These are phyloP conservation scores for Escovopsis sp. DNA, from an alignment of 2,329 filamentous ascomycete genomes.

Conservation along the genomic window DNA sequence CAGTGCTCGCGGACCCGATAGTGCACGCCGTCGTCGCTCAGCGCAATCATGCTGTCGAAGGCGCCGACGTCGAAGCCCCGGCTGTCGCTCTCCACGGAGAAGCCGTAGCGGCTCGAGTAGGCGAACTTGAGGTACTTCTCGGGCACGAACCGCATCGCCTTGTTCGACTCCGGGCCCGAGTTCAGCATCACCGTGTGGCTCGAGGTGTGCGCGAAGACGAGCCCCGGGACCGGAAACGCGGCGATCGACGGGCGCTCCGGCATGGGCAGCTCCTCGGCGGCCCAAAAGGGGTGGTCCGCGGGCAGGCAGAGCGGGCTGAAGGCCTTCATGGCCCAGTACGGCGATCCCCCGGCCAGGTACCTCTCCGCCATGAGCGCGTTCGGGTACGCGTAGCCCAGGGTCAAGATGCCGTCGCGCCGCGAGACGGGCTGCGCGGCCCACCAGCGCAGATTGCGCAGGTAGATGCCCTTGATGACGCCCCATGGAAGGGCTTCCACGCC, in stretches of 20 bases:
- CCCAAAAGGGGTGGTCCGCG: constrained; percentile 1
- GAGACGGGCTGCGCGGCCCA: constrained; percentile 2
- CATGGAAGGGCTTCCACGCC: constrained; percentile 3
- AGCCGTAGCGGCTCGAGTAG: constrained; percentile 2
- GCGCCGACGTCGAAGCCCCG: constrained; percentile 2
- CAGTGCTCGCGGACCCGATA: constrained; percentile 4
- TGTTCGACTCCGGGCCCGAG: constrained; percentile 1
- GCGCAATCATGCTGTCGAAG: constrained; percentile 4
- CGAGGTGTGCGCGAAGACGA: constrained; percentile 1
- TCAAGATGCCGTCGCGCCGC: constrained; percentile 1
- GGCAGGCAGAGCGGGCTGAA: constrained; percentile 1
- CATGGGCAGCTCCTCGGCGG: constrained; percentile 1
- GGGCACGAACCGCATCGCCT: constrained; percentile 2
- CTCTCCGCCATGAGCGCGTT: constrained; percentile 1
- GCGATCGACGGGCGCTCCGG: background rate
- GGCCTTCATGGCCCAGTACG: constrained; percentile 2
- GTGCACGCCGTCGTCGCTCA: constrained; percentile 2
- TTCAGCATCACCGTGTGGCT: constrained; percentile 1
- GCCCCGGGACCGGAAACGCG: constrained; percentile 1
- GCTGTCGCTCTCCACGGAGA: constrained; percentile 2
- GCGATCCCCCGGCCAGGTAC: background rate
- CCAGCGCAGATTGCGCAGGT: constrained; percentile 4
- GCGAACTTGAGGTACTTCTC: constrained; percentile 3
- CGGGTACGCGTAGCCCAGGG: constrained; percentile 2
- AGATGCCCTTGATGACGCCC: constrained; percentile 4